Evolutionary conservation across 1,284 basidiomycete genomes (phyloP).

Genomic region (Malassezia japonica): DNA sequence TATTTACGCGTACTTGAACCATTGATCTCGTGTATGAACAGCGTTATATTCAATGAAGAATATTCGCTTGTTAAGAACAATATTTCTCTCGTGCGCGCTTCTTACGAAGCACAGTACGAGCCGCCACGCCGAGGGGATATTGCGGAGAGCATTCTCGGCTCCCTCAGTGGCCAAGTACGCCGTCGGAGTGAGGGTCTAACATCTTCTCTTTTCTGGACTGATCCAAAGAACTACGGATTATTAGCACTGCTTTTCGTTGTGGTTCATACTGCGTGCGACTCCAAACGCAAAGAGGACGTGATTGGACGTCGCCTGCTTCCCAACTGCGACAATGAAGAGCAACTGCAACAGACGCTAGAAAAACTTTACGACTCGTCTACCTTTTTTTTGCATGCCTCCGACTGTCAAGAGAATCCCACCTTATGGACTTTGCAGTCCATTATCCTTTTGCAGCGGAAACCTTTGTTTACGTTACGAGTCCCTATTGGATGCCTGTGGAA

Average conservation of each 20-base stretch:
- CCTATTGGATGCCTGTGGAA: neutral
- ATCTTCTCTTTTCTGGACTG: neutral
- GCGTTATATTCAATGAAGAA: neutral
- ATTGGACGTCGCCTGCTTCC: neutral
- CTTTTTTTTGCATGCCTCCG: neutral
- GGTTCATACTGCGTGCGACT: neutral
- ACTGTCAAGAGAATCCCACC: neutral
- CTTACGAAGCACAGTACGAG: too few species aligned
- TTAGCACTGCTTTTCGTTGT: neutral
- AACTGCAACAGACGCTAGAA: neutral
- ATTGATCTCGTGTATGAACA: neutral
- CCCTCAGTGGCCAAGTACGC: neutral
- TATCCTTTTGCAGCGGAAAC: neutral
- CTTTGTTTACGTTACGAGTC: neutral
- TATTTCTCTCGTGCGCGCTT: neutral
- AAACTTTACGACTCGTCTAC: neutral
- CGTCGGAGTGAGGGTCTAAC: neutral
- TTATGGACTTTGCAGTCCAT: conserved; percentile 4
- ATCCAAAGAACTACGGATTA: neutral
- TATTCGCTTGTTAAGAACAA: neutral
- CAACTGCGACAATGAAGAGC: neutral
- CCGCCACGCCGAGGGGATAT: neutral
- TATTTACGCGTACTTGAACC: neutral
- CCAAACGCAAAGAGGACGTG: neutral
- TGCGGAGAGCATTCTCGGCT: neutral